Evolutionary conservation across 2,329 filamentous ascomycete species (phyloP), one percentile per base, ranked within the genome.

Genomic region (Talaromyces funiculosus): DNA sequence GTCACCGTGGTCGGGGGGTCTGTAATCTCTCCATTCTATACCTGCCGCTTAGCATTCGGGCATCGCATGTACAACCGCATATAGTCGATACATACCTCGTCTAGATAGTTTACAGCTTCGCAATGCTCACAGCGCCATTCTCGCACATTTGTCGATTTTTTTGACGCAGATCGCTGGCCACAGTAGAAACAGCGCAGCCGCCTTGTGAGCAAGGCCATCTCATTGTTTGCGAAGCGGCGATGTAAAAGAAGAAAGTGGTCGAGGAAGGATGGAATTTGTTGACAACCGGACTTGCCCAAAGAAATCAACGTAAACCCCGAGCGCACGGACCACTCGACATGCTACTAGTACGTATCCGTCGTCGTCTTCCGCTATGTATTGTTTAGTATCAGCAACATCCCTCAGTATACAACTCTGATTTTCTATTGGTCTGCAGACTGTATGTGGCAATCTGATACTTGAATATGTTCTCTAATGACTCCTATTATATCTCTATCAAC

Each of bases 71-170:
- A 38, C 42, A 2, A 45, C 49, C 3, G 45, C 33, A 31, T 58
- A 22, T 16, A 7, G 51, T 71, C 79, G 62, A 77, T 37, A 33
- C 60, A 16, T 62, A 94, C 92, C 79, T 93, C 82, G 72, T 99
- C 94, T 33, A 97, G 80, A 77, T 90, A 90, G 75, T 97, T 99
- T 62, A 88, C 86, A 18, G 92, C 90, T 68, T 94, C 90, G 79
- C 94, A 99, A 63, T 83, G 79, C 20, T 82, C 77, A 75, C 92
- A 96, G 49, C 86, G 80, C 76, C 92, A 96, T 68, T 86, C 82
- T 71, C 80, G 82, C 60, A 85, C 80, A 57, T 72, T 70, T 31
- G 84, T 83, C 67, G 85, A 82, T 67, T 83, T 86, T 64, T 75
- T 79, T 60, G 84, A 80, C 35, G 81, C 79, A 35, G 88, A 89